Base-by-base conservation (phyloP, 768 basidiomycete genomes). In the Naganishia vishniacii region DNA sequence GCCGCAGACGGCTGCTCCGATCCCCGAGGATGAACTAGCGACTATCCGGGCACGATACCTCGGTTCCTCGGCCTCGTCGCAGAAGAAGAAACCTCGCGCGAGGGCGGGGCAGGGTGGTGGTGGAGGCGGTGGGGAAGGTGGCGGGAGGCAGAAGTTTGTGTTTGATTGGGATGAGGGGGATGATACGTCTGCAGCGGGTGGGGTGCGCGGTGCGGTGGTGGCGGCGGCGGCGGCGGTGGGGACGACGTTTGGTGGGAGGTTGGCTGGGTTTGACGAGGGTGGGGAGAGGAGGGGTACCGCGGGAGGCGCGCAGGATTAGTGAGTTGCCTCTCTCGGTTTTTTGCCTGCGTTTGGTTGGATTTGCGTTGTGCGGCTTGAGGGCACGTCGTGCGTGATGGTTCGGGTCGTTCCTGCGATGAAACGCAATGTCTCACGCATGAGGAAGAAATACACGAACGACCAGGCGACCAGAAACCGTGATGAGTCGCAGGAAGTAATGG, bases 141-240 rank as follows among this genome's bases (percentile, higher is more conserved):
- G 49, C 2, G 53, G 53, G 79, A 91, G 93, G 77, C 86, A 91
- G 78, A 94, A 94, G 78, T 91, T 98, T 74, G 89, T 94, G n/a
- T 99, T 99, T 73, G 95, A 98, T 76, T 99, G 95, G 95, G 92
- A 94, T 73, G 86, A 86, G 51, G 88, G 88, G 75, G 95, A 99
- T 71, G 95, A 99, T 76, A 99, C 95, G 15, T 86, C 88, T 72
- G 80, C 48, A 18, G 77, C 78, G 47, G 72, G 72, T 44, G 75
- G 67, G 25, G 67, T 59, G 4, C 71, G 71, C 71, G 63, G 59
- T n/a, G 61, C 16, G 62, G 51, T 8, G 62, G 61, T n/a, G 28
- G 4, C 11, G 42, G 49, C 7, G 46, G 44, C 31, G 11, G 62
- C 49, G 1, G 63, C 65, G 6, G 72, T 70, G 3, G 76, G 75